These are phyloP conservation scores for Dentipellis fragilis DNA, from an alignment of 768 basidiomycete species.

Conservation along the genomic window DNA sequence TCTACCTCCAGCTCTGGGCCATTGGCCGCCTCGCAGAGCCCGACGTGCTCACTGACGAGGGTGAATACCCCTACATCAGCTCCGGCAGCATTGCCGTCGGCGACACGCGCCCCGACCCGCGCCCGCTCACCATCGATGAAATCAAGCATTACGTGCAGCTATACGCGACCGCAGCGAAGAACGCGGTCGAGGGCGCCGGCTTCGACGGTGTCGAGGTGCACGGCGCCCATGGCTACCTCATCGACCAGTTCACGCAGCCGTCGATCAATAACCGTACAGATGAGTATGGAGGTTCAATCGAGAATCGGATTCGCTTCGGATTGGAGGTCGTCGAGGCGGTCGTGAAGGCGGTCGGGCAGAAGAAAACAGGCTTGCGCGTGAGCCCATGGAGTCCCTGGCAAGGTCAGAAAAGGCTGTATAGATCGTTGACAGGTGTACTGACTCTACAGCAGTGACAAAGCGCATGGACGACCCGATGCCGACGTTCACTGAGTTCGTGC, in stretches of 20 bases:
- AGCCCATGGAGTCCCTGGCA: constrained; percentile 14
- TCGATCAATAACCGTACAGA: constrained; percentile 29
- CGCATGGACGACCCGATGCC: constrained; percentile 16
- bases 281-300: constrained; percentile 34
- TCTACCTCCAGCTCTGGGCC: constrained; percentile 29
- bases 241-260: constrained; percentile 33
- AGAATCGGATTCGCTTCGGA: constrained; percentile 31
- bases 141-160: constrained; percentile 13
- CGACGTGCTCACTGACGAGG: constrained; percentile 3
- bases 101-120: neutral
- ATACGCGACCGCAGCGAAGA: constrained; percentile 23
- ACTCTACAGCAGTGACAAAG: neutral
- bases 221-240: constrained; percentile 21
- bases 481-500: constrained; percentile 17
- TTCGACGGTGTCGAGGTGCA: constrained; percentile 22
- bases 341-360: constrained; percentile 23
- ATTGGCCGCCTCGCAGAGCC: constrained; percentile 21
- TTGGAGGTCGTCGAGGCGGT: constrained; percentile 28
- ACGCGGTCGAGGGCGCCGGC: constrained; percentile 21
- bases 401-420: too few relatives aligned
- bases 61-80: neutral
- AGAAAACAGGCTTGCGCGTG: constrained; percentile 24
- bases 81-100: neutral
- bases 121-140: constrained; percentile 14
- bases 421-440: too few relatives aligned